Evolutionary conservation across 176 grass and related monocot species (phyloP).

Genomic region (Oropetium thomaeum): DNA sequence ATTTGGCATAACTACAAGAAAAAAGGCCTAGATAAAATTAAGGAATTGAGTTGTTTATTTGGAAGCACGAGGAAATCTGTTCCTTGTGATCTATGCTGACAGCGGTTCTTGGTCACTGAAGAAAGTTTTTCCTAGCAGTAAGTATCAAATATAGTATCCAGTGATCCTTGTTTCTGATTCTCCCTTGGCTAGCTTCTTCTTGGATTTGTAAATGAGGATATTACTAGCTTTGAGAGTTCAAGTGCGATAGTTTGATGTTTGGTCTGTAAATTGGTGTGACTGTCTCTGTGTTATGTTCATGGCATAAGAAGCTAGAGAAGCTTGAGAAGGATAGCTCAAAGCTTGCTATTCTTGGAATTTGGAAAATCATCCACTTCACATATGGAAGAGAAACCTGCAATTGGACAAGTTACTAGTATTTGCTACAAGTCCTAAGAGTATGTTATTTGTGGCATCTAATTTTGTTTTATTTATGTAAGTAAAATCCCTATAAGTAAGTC

Average conservation of each 20-base stretch:
- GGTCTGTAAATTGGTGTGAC: constrained; percentile 18
- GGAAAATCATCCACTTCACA: background rate
- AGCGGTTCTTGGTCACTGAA: background rate
- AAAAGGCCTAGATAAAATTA: background rate
- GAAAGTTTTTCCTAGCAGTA: constrained; percentile 34
- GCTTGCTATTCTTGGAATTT: background rate
- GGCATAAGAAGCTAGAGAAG: background rate
- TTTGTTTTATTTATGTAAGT: too few relatives aligned
- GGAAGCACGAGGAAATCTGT: background rate
- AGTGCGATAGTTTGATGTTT: constrained; percentile 12
- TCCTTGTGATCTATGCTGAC: background rate
- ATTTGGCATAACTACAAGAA: constrained; percentile 31
- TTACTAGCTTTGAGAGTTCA: constrained; percentile 25
- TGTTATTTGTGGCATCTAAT: too few relatives aligned
- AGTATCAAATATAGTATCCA: constrained; percentile 14
- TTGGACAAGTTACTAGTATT: background rate
- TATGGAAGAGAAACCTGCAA: background rate
- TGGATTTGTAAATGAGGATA: constrained; percentile 27
- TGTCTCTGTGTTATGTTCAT: background rate
- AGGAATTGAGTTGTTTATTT: constrained; percentile 31
- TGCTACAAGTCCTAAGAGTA: background rate
- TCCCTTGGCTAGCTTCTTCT: background rate
- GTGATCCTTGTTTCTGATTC: background rate
- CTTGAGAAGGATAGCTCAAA: background rate
- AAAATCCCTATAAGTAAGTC: too few relatives aligned